Evolutionary conservation across 371 early-diverging fungal species (phyloP).

Genomic region (Mucor velutinosus): DNA sequence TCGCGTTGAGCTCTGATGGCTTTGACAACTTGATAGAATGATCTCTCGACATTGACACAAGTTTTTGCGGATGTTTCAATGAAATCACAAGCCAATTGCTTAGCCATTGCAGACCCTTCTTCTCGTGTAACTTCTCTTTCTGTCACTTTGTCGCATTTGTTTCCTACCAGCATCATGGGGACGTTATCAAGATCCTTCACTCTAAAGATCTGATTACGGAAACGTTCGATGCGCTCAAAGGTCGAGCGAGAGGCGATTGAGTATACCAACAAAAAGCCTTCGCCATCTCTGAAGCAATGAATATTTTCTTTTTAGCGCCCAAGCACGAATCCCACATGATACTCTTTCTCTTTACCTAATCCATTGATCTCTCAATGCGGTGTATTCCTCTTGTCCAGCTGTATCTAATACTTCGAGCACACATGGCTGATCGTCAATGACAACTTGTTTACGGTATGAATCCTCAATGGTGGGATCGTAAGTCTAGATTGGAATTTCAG

Average conservation of each 20-base stretch:
- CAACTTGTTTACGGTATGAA: constrained; percentile 75
- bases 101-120: constrained; percentile 78
- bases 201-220: constrained; percentile 79
- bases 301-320: neutral
- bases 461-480: constrained; percentile 47
- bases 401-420: constrained; percentile 94
- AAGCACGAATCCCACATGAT: neutral
- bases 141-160: constrained; percentile 83
- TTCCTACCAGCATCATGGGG: constrained; percentile 90
- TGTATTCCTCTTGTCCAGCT: constrained; percentile 89
- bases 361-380: constrained; percentile 93
- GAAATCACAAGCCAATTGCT: constrained; percentile 68
- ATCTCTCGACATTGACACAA: constrained; percentile 78
- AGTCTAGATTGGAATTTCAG: constrained; percentile 18
- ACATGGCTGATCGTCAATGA: constrained; percentile 85
- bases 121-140: constrained; percentile 76
- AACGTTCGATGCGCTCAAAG: constrained; percentile 79
- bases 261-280: constrained; percentile 88
- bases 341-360: constrained; percentile 52
- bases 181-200: constrained; percentile 82
- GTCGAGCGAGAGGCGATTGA: constrained; percentile 82
- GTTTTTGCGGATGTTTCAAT: constrained; percentile 85
- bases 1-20: constrained; percentile 58
- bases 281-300: constrained; percentile 65
- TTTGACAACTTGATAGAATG: constrained; percentile 62